Base-by-base conservation (phyloP, 2,329 filamentous ascomycete genomes). In the Penicillium polonicum region DNA sequence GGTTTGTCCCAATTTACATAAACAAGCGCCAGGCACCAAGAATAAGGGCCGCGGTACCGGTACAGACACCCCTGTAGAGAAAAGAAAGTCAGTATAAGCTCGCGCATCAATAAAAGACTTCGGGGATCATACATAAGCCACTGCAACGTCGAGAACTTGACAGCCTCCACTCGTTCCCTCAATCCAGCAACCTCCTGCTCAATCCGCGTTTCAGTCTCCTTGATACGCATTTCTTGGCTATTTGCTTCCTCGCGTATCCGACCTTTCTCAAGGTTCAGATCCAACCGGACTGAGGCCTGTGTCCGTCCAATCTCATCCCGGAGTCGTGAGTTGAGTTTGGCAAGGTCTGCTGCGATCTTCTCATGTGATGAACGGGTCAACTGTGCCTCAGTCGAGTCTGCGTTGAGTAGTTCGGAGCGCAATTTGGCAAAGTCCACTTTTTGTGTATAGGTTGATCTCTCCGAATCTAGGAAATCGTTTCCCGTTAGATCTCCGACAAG, bases 391-490 rank as follows among this genome's bases (percentile, higher is more conserved):
- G 91, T 94, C 65, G 89, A 92, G 78, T 97, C 94, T 49, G 92
- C 88, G 6, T 91, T 92, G 23, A 97, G 85, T 23, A 99, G 86
- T 76, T 99, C 94, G 57, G 91, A 95, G 65, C 94, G 91, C 43
- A 97, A 86, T 80, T 97, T 97, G 60, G 93, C 92, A 72, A 99
- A 97, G 78, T 99, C 94, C 62, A 97, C 94, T 76, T 97, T 97
- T 74, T 97, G 85, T 2, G 85, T 87, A 69, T 88, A 88, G 13
- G 83, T 86, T 6, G 77, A 78, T 60, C 78, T 67, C 66, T 81
- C 79, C 38, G 78, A 78, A 58, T 81, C 79, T 81, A 59, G 10
- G 39, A 43, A 23, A 46, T 15, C 7, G 23, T 41, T 33, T 25
- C 13, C 19, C 38, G 36, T 61, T 54, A 55, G 52, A 25, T 27